A percentile compares a stretch with the other conserved stretches of the same genome.
phyloP scores from a whole-genome alignment of 179 eudicot species.

The Sideroxylon spinosum region DNA sequence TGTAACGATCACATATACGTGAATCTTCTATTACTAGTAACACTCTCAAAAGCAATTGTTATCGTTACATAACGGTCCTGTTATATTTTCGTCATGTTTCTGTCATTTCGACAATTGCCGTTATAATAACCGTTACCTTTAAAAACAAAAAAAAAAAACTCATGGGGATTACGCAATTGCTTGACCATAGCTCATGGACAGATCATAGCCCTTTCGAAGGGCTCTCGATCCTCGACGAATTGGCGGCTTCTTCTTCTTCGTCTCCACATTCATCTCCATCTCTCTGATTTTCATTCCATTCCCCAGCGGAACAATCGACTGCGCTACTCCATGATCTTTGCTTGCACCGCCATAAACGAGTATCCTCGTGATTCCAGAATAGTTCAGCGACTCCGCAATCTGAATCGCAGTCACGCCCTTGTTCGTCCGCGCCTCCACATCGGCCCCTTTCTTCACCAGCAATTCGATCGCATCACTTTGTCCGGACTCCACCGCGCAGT shows the following conservation, averaged over 20 bases:
- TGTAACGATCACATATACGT: background rate
- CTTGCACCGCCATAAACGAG: slow-evolving; percentile 27
- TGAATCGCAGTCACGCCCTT: slow-evolving; percentile 35
- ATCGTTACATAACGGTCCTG: background rate
- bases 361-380: slow-evolving; percentile 38
- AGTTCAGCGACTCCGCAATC: slow-evolving; percentile 38
- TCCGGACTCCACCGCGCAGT: slow-evolving; percentile 49
- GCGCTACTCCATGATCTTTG: slow-evolving; percentile 17
- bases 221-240: slow-evolving; percentile 17
- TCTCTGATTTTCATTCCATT: slow-evolving; percentile 15
- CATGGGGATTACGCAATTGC: background rate
- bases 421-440: slow-evolving; percentile 31
- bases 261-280: slow-evolving; percentile 1
- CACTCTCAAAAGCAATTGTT: background rate
- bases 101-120: no score
- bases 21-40: background rate
- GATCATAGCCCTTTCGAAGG: slow-evolving; percentile 25
- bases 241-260: slow-evolving; percentile 27
- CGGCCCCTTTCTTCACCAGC: slow-evolving; percentile 43
- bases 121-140: no score
- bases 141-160: no score
- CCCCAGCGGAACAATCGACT: background rate
- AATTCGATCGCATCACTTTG: slow-evolving; percentile 42
- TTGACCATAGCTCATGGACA: slow-evolving; percentile 16
- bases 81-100: no score